Percentiles rank a stretch among this genome's conserved stretches.
Conservation (phyloP, 2,329 filamentous ascomycete genomes). For the Colletotrichum sp. region DNA sequence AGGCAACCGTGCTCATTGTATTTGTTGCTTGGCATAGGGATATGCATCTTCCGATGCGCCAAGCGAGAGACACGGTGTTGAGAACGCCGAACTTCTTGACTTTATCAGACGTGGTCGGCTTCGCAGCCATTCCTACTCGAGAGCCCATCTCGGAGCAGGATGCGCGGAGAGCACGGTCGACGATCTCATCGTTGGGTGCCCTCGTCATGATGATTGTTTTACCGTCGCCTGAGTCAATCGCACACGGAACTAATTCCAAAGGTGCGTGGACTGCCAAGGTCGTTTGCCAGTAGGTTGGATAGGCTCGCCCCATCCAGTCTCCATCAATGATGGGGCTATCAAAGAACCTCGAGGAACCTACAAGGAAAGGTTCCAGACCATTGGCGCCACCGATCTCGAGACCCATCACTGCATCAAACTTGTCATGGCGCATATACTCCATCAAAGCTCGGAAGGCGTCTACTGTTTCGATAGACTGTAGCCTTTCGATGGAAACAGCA, state of each 20-base stretch:
- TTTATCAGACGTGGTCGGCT: slow-evolving; percentile 4
- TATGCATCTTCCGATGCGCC: slow-evolving; percentile 12
- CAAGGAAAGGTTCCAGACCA: slow-evolving; percentile 62
- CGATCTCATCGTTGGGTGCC: slow-evolving; percentile 35
- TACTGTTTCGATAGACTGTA: slow-evolving; percentile 43
- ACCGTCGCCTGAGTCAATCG: slow-evolving; percentile 49
- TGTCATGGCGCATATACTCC: slow-evolving; percentile 32
- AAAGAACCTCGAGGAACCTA: slow-evolving; percentile 59
- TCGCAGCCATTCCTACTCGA: slow-evolving; percentile 17
- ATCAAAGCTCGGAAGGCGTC: slow-evolving; percentile 41
- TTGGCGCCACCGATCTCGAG: slow-evolving; percentile 70
- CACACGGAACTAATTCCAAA: slow-evolving; percentile 45
- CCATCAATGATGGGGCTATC: slow-evolving; percentile 57
- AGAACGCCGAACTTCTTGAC: slow-evolving; percentile 26
- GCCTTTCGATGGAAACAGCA: slow-evolving; percentile 45
- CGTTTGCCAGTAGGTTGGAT: slow-evolving; percentile 61
- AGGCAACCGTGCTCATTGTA: slow-evolving; percentile 57
- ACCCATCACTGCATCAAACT: slow-evolving; percentile 44
- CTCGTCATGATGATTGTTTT: slow-evolving; percentile 48
- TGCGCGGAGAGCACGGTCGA: slow-evolving; percentile 39
- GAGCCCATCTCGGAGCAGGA: slow-evolving; percentile 42
- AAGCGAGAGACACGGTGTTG: slow-evolving; percentile 18
- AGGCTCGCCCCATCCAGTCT: slow-evolving; percentile 63
- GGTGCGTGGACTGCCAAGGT: slow-evolving; percentile 46
- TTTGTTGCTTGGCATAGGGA: slow-evolving; percentile 34